Evolutionary conservation across 495 filamentous ascomycete genomes (phyloP).

Genomic region (Evernia prunastri): DNA sequence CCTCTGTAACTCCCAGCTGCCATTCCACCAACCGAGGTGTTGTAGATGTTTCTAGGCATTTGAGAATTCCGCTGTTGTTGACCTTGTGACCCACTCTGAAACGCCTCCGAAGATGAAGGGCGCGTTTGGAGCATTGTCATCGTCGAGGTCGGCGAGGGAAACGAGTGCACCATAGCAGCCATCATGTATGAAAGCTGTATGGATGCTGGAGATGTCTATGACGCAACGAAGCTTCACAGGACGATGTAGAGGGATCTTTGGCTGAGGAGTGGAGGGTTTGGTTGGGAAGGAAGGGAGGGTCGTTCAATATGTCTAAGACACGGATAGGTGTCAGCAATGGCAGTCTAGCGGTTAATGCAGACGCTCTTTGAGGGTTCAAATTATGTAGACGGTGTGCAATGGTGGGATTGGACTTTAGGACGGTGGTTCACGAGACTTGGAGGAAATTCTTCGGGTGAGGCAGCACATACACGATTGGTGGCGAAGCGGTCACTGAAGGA

Average conservation of each 20-base stretch:
- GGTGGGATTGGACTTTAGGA: conserved; percentile 4
- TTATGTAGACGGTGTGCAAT: background rate
- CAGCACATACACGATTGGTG: conserved; percentile 14
- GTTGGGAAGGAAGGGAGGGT: background rate
- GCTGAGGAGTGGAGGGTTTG: background rate
- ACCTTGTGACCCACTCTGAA: conserved; percentile 45
- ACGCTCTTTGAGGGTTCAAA: background rate
- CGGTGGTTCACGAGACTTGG: conserved; percentile 7
- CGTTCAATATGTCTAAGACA: conserved; percentile 9
- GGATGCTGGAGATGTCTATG: background rate
- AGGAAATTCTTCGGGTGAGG: conserved; percentile 1
- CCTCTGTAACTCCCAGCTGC: conserved; percentile 61
- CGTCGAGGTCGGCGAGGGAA: conserved; percentile 73
- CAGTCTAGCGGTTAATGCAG: background rate
- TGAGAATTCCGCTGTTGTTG: conserved; percentile 52
- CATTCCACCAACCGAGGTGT: conserved; percentile 44
- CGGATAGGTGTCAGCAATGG: conserved; percentile 7
- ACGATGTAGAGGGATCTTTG: conserved; percentile 8
- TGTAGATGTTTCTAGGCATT: conserved; percentile 59
- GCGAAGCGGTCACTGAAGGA: conserved; percentile 8
- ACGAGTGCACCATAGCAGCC: conserved; percentile 89
- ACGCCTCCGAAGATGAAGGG: conserved; percentile 65
- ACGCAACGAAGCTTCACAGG: conserved; percentile 8
- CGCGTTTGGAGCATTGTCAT: conserved; percentile 77
- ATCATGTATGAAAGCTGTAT: conserved; percentile 41